Evolutionary conservation across 805 yeast species (phyloP), one percentile per base, ranked within the genome.

Genomic region (Lachancea mirantina): DNA sequence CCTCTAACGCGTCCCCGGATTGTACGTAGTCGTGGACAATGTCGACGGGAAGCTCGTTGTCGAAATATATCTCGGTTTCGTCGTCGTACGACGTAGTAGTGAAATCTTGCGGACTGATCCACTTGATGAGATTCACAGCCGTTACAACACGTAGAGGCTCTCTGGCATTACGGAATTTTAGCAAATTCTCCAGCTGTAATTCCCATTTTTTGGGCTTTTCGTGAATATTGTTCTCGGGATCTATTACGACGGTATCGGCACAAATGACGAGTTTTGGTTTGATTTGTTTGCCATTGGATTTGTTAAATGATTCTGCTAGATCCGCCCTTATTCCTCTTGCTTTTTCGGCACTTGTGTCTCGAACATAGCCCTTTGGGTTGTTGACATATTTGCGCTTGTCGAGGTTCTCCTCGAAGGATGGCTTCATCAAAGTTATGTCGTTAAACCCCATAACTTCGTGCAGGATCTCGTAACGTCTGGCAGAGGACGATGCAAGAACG

Each of bases 401-500:
- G 24, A 92, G 62, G 52, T 88, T 66, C 53, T 89, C 98, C 32
- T 74, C 80, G 49, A 85, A 89, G 7, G 72, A 61, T 1, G 96
- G 82, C 13, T 76, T 74, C 9, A 70, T 55, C 0, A 81, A 62
- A 16, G 55, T 58, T 8, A 67, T 46, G 6, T 71, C 50, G 0
- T 52, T 30, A 22, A 81, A 56, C 0, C 78, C 78, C 52, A 81
- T 54, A 1, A 38, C 43, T 43, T 79, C 74, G 4, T 55, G 49
- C 18, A 92, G 48, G n/a, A 92, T 79, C 35, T 83, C 84, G 34
- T 63, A 58, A 36, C 98, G 62, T 39, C 96, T 67, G 2, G 94
- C 89, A 0, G 96, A 88, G 1, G 82, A 70, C 2, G 95, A 84
- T 0, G 95, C 96, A 5, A 89, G 65, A 4, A 84, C 62, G 16